A percentile compares a stretch with the other conserved stretches of the same genome.
Evolutionary conservation across 129 eudicot species (phyloP).

Genomic region (Pulicaria dysenterica): DNA sequence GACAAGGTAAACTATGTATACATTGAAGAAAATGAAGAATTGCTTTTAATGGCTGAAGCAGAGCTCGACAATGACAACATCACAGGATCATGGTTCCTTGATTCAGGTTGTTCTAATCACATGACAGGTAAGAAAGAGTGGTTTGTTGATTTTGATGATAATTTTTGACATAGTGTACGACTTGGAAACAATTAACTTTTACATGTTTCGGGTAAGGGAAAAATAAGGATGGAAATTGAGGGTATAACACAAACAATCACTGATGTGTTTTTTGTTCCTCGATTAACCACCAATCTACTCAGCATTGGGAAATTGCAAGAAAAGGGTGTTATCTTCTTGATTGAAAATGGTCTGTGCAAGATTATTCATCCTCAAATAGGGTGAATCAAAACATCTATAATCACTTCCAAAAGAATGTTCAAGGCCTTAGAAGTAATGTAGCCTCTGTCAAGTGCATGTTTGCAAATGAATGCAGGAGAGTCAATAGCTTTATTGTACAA

Average conservation of each 20-base stretch:
- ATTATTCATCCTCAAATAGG: background rate
- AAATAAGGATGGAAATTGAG: no score
- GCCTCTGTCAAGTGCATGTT: background rate
- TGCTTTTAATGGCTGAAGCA: background rate
- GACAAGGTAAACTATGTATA: background rate
- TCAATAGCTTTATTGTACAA: background rate
- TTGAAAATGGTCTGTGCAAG: background rate
- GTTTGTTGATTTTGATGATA: background rate
- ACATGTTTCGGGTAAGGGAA: background rate
- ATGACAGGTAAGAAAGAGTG: background rate
- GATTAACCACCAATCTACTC: background rate
- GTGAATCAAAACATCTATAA: background rate
- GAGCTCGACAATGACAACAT: background rate
- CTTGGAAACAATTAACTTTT: background rate
- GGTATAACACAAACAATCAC: no score
- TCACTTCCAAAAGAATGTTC: background rate
- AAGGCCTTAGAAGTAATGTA: background rate
- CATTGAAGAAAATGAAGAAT: slow-evolving; percentile 5
- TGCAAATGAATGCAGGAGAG: background rate
- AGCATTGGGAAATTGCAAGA: background rate
- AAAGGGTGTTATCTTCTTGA: background rate
- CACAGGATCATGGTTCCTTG: background rate
- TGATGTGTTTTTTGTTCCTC: background rate
- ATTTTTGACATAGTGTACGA: background rate
- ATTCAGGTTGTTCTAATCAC: slow-evolving; percentile 15